These are phyloP conservation scores for Eimeria mitis DNA, from an alignment of 169 alveolate genomes.

Conservation along the genomic window DNA sequence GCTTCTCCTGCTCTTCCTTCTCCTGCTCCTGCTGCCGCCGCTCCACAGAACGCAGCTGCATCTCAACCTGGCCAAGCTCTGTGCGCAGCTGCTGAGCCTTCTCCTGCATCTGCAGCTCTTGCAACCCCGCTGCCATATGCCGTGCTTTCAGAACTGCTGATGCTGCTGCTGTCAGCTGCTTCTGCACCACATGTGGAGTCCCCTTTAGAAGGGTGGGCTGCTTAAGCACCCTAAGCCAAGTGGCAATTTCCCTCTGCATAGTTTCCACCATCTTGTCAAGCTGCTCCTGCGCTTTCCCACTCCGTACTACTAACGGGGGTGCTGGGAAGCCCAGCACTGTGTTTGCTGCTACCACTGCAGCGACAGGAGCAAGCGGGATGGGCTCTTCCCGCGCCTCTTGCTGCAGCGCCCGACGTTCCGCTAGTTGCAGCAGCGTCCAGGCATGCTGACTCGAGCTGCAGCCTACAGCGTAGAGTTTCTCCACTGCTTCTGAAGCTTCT, in stretches of 20 bases:
- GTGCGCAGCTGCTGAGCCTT: not conserved
- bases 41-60: not conserved
- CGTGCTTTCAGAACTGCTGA: not conserved
- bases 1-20: not conserved
- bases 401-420: not conserved
- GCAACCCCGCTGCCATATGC: not conserved
- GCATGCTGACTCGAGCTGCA: not conserved
- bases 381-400: not conserved
- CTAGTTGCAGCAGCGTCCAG: not conserved
- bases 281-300: not conserved
- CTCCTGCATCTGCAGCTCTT: not conserved
- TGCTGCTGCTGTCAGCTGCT: not conserved
- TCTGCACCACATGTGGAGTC: not conserved
- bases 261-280: not conserved
- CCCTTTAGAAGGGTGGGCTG: not conserved
- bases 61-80: not conserved
- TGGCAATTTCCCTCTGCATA: not conserved
- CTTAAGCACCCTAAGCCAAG: not conserved
- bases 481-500: not conserved
- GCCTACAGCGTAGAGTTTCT: not conserved
- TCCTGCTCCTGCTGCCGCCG: not conserved
- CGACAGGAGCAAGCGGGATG: not conserved
- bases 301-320: not conserved
- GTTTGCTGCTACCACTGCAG: constrained; percentile 3
- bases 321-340: not conserved